Conservation (phyloP, 2,329 filamentous ascomycete genomes). For the Aspergillus pseudoterreus region DNA sequence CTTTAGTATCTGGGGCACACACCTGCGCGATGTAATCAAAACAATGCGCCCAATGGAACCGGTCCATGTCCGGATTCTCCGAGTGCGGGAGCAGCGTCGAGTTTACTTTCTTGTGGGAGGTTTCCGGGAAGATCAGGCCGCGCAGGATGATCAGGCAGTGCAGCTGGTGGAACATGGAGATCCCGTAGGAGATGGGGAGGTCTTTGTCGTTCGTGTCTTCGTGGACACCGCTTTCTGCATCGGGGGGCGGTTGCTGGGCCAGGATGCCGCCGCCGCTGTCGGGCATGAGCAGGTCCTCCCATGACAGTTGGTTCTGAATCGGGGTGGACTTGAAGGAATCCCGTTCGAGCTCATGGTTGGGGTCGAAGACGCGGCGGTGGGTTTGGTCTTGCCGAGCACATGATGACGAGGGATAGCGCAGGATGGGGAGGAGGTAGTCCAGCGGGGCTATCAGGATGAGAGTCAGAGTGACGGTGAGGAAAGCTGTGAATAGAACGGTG, state of each 20-base stretch:
- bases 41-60: constrained; percentile 13
- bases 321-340: not conserved
- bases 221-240: not conserved
- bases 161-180: constrained; percentile 13
- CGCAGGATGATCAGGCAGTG: constrained; percentile 7
- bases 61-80: not conserved
- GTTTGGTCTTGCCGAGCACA: not conserved
- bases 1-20: not conserved
- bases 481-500: not conserved
- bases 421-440: not conserved
- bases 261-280: constrained; percentile 1
- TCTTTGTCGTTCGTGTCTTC: not conserved
- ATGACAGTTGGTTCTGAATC: not conserved
- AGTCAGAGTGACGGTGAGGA: not conserved
- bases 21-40: constrained; percentile 16
- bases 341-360: not conserved
- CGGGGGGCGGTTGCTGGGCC: not conserved
- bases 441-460: constrained; percentile 1
- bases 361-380: not conserved
- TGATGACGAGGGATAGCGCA: not conserved
- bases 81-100: constrained; percentile 4
- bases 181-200: constrained; percentile 3
- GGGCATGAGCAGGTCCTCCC: constrained; percentile 3
- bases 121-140: constrained; percentile 6
- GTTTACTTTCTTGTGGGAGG: constrained; percentile 2